phyloP scores from a whole-genome alignment of 768 basidiomycete species.

The Agrocybe pediades region DNA sequence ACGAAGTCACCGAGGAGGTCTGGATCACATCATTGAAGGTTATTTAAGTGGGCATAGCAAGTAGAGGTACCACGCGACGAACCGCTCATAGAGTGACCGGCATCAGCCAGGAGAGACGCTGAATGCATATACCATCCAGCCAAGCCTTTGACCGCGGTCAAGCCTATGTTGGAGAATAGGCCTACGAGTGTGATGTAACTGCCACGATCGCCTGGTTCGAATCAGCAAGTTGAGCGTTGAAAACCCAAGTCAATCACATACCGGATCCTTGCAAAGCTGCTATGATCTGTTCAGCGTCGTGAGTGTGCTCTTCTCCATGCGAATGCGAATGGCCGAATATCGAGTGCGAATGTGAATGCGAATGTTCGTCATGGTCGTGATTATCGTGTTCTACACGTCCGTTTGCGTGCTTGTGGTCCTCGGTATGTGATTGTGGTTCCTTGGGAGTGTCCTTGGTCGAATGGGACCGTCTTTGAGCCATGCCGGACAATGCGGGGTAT shows the following conservation, averaged over 20 bases:
- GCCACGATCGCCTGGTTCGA: constrained; percentile 69
- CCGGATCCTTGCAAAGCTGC: constrained; percentile 68
- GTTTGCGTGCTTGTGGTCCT: constrained; percentile 16
- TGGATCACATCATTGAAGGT: constrained; percentile 22
- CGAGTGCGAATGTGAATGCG: constrained; percentile 66
- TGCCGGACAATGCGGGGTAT: constrained; percentile 2
- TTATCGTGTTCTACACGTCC: constrained; percentile 27
- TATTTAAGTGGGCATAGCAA: background rate
- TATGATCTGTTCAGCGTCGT: constrained; percentile 69
- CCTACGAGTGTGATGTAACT: constrained; percentile 86
- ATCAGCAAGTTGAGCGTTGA: background rate
- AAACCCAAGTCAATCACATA: constrained; percentile 30
- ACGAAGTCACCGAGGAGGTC: constrained; percentile 91
- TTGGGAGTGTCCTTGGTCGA: constrained; percentile 21
- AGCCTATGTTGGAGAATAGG: constrained; percentile 74
- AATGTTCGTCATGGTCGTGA: constrained; percentile 38
- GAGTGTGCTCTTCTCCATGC: constrained; percentile 58
- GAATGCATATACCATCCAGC: constrained; percentile 93
- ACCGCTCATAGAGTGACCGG: constrained; percentile 91
- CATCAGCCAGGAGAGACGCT: constrained; percentile 89
- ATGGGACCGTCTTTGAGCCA: constrained; percentile 23
- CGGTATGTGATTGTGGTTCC: background rate
- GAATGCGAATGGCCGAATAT: constrained; percentile 68
- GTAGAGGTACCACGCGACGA: constrained; percentile 27
- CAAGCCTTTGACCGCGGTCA: constrained; percentile 82